Base-by-base conservation (phyloP, 2,329 filamentous ascomycete genomes). In the Botrytis cinerea region DNA sequence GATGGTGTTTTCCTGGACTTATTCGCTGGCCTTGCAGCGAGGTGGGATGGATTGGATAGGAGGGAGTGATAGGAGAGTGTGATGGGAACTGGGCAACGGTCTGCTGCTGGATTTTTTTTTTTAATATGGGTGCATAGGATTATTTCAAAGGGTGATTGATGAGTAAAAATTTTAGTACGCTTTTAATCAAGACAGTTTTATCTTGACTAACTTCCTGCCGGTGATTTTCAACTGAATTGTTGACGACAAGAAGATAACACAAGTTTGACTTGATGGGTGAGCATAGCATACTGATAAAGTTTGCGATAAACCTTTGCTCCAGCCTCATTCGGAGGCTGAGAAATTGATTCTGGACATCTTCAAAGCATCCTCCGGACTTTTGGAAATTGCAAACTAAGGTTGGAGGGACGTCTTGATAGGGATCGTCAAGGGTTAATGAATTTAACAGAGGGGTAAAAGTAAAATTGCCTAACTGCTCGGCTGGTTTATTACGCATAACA, bases 11-110 rank as follows among this genome's bases (percentile, higher is more conserved):
- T 69, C 48, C 51, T 69, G 66, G 66, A 45, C 48, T 69, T 64
- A 64, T 71, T 71, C 69, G 69, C 69, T 71, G 69, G 69, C 69
- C 43, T 71, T 71, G 69, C 69, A 71, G 69, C 43, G 28, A 66
- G 63, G 45, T 43, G 46, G 64, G 64, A 67, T 66, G 45, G 28
- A 66, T 46, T 35, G 28, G 62, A 48, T 32, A 38, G 48, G 61
- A 43, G 46, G 28, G 61, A 64, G 18, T 45, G 51, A 57, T 57
- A 28, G 51, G 51, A 57, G n/a, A 8, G 46, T 40, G 35, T 28
- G 32, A 67, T 67, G 25, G 46, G 25, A 54, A 40, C 46, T 67
- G 35, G 25, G 32, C 7, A 48, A 68, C 51, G 51, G 51, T 57
- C 51, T 57, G 14, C n/a, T 54, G 25, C n/a, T 28, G 14, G 51